Evolutionary conservation across 768 basidiomycete genomes (phyloP), one percentile per base, ranked within the genome.

Genomic region (Solioccasus polychromus): DNA sequence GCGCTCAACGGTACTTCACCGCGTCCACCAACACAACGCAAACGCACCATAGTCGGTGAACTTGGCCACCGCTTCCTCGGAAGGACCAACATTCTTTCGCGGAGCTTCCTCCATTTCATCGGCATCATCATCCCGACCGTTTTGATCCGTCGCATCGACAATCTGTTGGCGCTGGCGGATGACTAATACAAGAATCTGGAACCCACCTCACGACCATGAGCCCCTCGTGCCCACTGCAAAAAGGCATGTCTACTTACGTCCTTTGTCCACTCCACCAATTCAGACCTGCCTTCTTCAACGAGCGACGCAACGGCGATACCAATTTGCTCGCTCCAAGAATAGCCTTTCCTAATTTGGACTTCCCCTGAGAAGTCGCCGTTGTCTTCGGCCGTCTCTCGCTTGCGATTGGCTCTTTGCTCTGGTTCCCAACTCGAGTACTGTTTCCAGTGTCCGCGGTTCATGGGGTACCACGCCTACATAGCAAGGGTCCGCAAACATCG

Each of bases 291-390:
- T 14, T 75, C 75, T 39, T 91, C 85, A 8, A 84, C 70, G 11
- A 97, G 75, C 36, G 79, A 76, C 31, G 80, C 81, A 48, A 96
- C 77, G 3, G 83, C 83, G 53, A 97, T 90, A 3, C 88, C 94
- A 37, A 98, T 72, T 64, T 97, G 84, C 58, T 97, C 85, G 54
- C 83, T 91, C 83, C 85, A 88, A 14, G 86, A 81, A 66, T 90
- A 85, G 6, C 90, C 91, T 56, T 89, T 90, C 73, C 88, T 88
- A 51, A 95, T 81, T 48, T 79, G 73, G 23, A 95, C 78, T 41
- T 94, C 92, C 12, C 72, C 76, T 30, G 81, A 77, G 61, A 74
- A 74, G 39, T 66, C 63, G 11, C 61, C 68, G 46, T 25, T 29
- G 51, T 79, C 78, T 39, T 63, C 62, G 17, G 58, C 43, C 5